These are phyloP conservation scores for Picea sitchensis DNA, from an alignment of 75 land plant species.

Conservation along the genomic window DNA sequence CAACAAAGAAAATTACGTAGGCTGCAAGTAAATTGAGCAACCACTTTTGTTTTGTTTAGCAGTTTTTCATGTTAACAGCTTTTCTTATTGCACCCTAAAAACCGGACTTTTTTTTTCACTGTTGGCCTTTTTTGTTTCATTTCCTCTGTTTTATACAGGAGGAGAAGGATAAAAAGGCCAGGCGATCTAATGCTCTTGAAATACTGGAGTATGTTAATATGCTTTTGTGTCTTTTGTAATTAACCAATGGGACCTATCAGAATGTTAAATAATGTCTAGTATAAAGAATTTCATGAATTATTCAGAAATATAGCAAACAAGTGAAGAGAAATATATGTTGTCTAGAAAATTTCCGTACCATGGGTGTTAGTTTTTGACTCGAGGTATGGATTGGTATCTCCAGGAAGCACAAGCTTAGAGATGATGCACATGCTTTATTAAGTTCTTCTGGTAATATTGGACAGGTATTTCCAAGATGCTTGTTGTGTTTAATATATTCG, in stretches of 20 bases:
- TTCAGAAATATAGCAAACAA: not conserved
- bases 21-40: slow-evolving; percentile 42
- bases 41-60: not conserved
- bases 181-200: slow-evolving; percentile 41
- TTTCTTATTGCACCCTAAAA: not conserved
- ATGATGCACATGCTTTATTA: slow-evolving; percentile 47
- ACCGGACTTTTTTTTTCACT: not conserved
- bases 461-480: slow-evolving; percentile 41
- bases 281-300: not conserved
- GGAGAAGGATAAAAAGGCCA: slow-evolving; percentile 64
- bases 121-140: not conserved
- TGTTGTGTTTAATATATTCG: not conserved
- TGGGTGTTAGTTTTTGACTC: not conserved
- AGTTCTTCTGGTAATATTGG: slow-evolving; percentile 71
- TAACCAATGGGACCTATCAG: not conserved
- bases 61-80: not conserved
- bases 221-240: not conserved
- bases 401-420: slow-evolving; percentile 72
- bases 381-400: not conserved
- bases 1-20: slow-evolving; percentile 64
- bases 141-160: slow-evolving; percentile 39
- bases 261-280: not conserved
- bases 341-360: not conserved
- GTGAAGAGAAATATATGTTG: not conserved
- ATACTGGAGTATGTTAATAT: slow-evolving; percentile 51